Base-by-base conservation (phyloP, 2,329 filamentous ascomycete species). In the Fusarium transvaalense region DNA sequence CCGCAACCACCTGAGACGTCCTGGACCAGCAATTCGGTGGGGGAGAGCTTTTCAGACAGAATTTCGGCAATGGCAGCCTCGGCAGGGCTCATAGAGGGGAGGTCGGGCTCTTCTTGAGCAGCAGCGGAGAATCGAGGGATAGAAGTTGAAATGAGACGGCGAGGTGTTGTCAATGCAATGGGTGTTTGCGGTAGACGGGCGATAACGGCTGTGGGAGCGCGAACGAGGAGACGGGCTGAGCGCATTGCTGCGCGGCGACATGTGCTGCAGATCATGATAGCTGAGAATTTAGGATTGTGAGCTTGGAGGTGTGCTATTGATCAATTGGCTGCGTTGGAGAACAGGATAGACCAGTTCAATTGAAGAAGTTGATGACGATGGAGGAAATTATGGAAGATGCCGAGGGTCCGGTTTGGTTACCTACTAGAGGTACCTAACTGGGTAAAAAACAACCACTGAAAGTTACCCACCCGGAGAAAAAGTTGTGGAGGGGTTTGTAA, bases 1-100 rank as follows among this genome's bases (percentile, higher is more conserved):
- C 92, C 92, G 80, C 92, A 97, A 31, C 92, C 92, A 61, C 93
- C 92, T 25, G 90, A 93, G 52, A 96, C 88, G 80, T 97, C 92
- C 77, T 91, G 90, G 12, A 96, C 91, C 78, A 89, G 78, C 27
- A 89, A 78, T 61, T 84, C 78, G 0, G 82, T 83, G 1, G 86
- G 86, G 3, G 77, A 67, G 56, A 88, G 85, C 73, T 84, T 84
- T 9, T 79, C 78, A 19, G 78, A 68, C 53, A 89, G 80, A 50
- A 83, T 79, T 60, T 86, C 83, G 80, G 87, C 90, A 71, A 91
- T 86, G 62, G 82, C 81, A 31, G 82, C 81, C 75, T 91, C 89
- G 75, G 86, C 85, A 3, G 82, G 81, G n/a, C 76, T 74, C 78
- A 80, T 78, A 70, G 76, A 71, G 19, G 76, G 64, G 10, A 74